Percentiles rank a stretch among this genome's conserved stretches.
These are phyloP conservation scores for Yueomyces sp. DNA, from an alignment of 805 yeast species.

Conservation along the genomic window DNA sequence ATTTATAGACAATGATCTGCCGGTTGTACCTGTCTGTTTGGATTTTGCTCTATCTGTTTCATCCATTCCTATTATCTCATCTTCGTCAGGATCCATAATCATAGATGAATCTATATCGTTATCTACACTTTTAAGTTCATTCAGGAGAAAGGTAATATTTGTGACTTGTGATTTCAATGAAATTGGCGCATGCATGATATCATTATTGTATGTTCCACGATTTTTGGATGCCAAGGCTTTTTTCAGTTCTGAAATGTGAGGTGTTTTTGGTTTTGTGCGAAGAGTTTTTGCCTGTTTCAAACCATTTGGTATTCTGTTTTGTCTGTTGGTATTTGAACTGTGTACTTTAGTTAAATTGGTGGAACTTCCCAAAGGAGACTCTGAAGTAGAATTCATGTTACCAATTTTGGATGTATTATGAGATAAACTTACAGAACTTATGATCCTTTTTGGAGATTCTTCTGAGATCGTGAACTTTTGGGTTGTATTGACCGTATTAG, in stretches of 20 bases:
- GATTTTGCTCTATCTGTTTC: constrained; percentile 20
- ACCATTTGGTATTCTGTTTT: background rate
- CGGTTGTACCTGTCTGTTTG: constrained; percentile 2
- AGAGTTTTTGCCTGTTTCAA: background rate
- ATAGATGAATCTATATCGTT: constrained; percentile 13
- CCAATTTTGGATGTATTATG: too few relatives aligned
- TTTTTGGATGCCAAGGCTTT: constrained; percentile 8
- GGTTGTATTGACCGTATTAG: too few relatives aligned
- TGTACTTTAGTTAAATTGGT: too few relatives aligned
- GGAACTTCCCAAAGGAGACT: too few relatives aligned
- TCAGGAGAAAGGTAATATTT: constrained; percentile 23
- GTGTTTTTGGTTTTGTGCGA: constrained; percentile 7
- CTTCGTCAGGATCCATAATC: constrained; percentile 22
- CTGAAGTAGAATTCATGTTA: too few relatives aligned
- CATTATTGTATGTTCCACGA: constrained; percentile 1
- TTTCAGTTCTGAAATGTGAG: constrained; percentile 19
- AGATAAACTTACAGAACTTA: too few relatives aligned
- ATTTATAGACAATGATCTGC: too few relatives aligned
- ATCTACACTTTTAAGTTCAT: constrained; percentile 16
- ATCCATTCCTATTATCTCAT: constrained; percentile 21
- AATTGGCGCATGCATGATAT: constrained; percentile 18
- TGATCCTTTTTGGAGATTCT: too few relatives aligned
- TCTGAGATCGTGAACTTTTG: too few relatives aligned
- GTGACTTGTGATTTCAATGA: constrained; percentile 25
- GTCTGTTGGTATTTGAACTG: too few relatives aligned